phyloP scores from a whole-genome alignment of 225 moss, liverwort and hornwort genomes.

The Bryum argenteum region DNA sequence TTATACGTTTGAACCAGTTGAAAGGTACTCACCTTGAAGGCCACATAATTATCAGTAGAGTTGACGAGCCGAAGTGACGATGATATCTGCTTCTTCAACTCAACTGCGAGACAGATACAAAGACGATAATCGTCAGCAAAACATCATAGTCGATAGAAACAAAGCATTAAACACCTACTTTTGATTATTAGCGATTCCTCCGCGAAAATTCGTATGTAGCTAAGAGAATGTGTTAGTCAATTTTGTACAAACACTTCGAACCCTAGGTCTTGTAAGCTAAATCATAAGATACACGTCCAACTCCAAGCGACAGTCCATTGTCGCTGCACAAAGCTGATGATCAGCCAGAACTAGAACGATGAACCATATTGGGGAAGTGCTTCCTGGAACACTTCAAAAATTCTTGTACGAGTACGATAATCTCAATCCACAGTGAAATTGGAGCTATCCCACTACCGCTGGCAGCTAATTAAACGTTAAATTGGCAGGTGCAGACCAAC shows the following conservation, averaged over 20 bases:
- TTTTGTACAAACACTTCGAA: not conserved
- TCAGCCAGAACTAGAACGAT: too few species aligned
- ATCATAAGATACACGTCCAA: not conserved
- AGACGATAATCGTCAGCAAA: not conserved
- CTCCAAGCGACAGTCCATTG: not conserved
- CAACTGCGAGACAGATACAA: slow-evolving; percentile 58
- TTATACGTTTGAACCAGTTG: too few species aligned
- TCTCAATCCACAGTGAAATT: not conserved
- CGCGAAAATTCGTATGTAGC: not conserved
- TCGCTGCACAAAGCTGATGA: not conserved
- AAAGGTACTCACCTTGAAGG: slow-evolving; percentile 80
- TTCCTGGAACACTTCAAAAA: not conserved
- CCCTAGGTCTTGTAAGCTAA: not conserved
- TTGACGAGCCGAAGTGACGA: slow-evolving; percentile 94
- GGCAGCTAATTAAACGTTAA: slow-evolving; percentile 16
- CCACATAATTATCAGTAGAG: slow-evolving; percentile 78
- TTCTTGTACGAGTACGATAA: not conserved
- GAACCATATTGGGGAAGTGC: too few species aligned
- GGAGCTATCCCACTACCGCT: not conserved
- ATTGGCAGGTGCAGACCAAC: not conserved
- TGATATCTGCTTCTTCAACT: slow-evolving; percentile 99
- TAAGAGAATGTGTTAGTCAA: not conserved
- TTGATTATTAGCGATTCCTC: not conserved
- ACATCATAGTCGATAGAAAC: fast-evolving
- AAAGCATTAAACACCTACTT: not conserved